Evolutionary conservation across 176 grass and related monocot species (phyloP), one percentile per base, ranked within the genome.

Genomic region (Hsuehochloa calcarea): DNA sequence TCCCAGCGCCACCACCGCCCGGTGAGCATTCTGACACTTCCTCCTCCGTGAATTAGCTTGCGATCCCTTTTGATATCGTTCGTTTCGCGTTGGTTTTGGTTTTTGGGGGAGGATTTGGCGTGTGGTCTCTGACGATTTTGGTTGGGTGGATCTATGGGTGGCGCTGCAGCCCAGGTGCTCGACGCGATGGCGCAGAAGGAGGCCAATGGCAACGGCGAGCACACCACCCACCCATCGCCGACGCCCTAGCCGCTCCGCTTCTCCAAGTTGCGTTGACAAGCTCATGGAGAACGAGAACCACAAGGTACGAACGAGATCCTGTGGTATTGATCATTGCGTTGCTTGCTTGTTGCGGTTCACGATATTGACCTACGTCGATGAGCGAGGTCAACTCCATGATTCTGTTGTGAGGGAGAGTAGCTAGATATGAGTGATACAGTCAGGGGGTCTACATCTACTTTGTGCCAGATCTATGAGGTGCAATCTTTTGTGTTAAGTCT

Each of bases 251-350:
- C 97, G 10, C 88, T 99, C 64, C 93, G 97, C 46, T 99, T 99
- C 88, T 99, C 97, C 91, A 99, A 92, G 85, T 96, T 99, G 96
- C 82, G 97, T 99, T 34, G 97, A 99, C 90, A 99, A 80, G 85
- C 91, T 99, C 81, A 99, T 99, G 97, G 97, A 99, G 82, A 99
- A 99, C 84, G 97, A 99, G 89, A 99, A 99, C 87, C 40, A 99
- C 75, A 93, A 99, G 97, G 97, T 99, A 93, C 75, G 38, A 2
- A 27, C 11, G 29, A 78, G 71, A 78, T 88, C 86, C 79, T 29
- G 25, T 68, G 56, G 5, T 58, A 29, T 50, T 44, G 37, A 73
- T 51, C n/a, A 66, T 90, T 46, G 27, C 38, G 17, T 35, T 80
- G 74, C 80, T 85, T 64, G 59, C 16, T 83, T 27, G 6, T 56